Evolutionary conservation across 2,329 filamentous ascomycete species (phyloP).

Genomic region (Hypoxylon sp.): DNA sequence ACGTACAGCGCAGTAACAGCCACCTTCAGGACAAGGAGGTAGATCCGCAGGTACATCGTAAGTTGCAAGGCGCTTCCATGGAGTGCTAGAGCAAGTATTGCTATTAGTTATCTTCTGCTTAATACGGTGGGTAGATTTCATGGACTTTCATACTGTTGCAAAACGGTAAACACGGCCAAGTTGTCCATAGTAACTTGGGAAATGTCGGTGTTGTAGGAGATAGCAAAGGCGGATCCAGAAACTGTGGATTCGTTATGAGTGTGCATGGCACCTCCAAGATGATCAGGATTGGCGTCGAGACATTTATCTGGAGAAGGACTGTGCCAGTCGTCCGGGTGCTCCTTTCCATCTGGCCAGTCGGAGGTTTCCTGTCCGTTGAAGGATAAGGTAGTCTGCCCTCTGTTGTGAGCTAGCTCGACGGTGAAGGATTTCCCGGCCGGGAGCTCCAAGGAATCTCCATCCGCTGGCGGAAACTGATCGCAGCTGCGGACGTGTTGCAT

Average conservation of each 20-base stretch:
- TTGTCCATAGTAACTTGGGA: slow-evolving; percentile 58
- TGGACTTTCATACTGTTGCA: slow-evolving; percentile 49
- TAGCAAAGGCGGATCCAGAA: slow-evolving; percentile 59
- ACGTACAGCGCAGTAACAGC: slow-evolving; percentile 31
- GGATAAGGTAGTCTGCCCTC: slow-evolving; percentile 57
- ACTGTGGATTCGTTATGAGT: slow-evolving; percentile 54
- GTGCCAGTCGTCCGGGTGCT: slow-evolving; percentile 57
- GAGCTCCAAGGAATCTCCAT: slow-evolving; percentile 52
- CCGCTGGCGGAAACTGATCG: slow-evolving; percentile 45
- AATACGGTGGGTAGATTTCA: neutral
- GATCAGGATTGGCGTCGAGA: slow-evolving; percentile 42
- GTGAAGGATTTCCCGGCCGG: slow-evolving; percentile 59
- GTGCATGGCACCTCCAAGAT: slow-evolving; percentile 54
- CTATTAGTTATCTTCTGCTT: neutral
- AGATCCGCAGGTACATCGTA: slow-evolving; percentile 32
- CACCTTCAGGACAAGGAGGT: slow-evolving; percentile 30
- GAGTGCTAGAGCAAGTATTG: slow-evolving; percentile 20
- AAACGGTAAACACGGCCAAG: slow-evolving; percentile 59
- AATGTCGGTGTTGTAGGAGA: slow-evolving; percentile 59
- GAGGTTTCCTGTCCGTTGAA: slow-evolving; percentile 50
- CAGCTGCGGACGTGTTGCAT: slow-evolving; percentile 60
- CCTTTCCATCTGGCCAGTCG: slow-evolving; percentile 58
- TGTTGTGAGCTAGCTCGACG: slow-evolving; percentile 60
- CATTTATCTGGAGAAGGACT: slow-evolving; percentile 45
- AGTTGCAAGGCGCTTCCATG: slow-evolving; percentile 33